phyloP scores from a whole-genome alignment of 2,329 filamentous ascomycete genomes.

The Talaromyces rugulosus region DNA sequence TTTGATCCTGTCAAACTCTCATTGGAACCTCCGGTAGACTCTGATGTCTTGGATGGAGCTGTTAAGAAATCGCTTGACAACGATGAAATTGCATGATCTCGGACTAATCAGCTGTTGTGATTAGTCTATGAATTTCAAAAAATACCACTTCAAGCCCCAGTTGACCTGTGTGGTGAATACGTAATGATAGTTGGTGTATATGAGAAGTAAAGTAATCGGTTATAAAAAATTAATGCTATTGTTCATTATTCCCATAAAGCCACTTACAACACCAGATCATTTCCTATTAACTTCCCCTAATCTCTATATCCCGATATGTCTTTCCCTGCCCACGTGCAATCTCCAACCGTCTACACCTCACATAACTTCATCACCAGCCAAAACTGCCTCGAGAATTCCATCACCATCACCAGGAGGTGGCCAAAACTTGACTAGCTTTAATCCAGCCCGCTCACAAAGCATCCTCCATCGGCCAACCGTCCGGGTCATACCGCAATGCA shows the following conservation, averaged over 20 bases:
- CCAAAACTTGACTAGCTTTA: conserved; percentile 23
- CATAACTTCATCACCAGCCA: background rate
- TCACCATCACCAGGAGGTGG: conserved; percentile 10
- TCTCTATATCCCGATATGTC: background rate
- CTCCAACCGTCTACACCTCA: background rate
- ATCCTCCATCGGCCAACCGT: conserved; percentile 8
- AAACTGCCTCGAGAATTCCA: conserved; percentile 11
- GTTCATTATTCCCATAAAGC: background rate
- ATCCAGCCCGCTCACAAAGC: conserved; percentile 17
- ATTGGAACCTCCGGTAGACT: background rate
- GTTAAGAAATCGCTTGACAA: background rate
- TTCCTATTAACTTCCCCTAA: background rate
- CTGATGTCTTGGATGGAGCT: background rate
- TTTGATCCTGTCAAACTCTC: conserved; percentile 15
- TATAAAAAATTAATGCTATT: background rate
- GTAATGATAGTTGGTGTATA: background rate
- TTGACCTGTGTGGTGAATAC: background rate
- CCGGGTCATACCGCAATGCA: conserved; percentile 11
- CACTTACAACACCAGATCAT: background rate
- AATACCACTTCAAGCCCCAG: background rate
- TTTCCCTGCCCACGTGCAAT: background rate
- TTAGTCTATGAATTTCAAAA: background rate
- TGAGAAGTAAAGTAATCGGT: too few relatives aligned
- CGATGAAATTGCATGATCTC: background rate
- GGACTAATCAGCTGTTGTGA: background rate